These are phyloP conservation scores for Diplogelasinospora grovesii DNA, from an alignment of 495 filamentous ascomycete genomes.

Conservation along the genomic window DNA sequence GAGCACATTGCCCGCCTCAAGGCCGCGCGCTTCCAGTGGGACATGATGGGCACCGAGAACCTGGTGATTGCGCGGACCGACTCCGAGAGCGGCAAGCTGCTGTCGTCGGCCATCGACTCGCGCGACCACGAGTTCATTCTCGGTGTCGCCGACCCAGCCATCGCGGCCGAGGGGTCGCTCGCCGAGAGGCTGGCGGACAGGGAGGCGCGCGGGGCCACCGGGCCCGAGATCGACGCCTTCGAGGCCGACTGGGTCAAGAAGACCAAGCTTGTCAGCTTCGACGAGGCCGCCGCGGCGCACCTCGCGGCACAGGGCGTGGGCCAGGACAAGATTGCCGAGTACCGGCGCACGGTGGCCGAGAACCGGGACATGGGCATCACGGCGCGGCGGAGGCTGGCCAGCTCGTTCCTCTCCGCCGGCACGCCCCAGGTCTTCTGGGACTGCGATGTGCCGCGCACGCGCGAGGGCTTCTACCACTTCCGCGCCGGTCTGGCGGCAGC, in stretches of 20 bases:
- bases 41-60: slow-evolving; percentile 92
- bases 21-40: slow-evolving; percentile 94
- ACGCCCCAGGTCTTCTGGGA: slow-evolving; percentile 62
- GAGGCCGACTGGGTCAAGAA: slow-evolving; percentile 87
- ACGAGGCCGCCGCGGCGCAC: slow-evolving; percentile 78
- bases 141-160: slow-evolving; percentile 64
- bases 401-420: slow-evolving; percentile 42
- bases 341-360: slow-evolving; percentile 50
- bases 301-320: slow-evolving; percentile 56
- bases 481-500: slow-evolving; percentile 78
- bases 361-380: slow-evolving; percentile 70
- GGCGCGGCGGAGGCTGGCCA: slow-evolving; percentile 64
- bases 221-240: slow-evolving; percentile 72
- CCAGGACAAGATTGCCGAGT: slow-evolving; percentile 56
- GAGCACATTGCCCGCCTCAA: slow-evolving; percentile 95
- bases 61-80: slow-evolving; percentile 92
- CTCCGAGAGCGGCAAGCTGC: slow-evolving; percentile 83
- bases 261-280: slow-evolving; percentile 82
- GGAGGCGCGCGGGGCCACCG: slow-evolving; percentile 70
- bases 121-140: slow-evolving; percentile 96
- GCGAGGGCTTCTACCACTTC: slow-evolving; percentile 97
- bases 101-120: slow-evolving; percentile 84
- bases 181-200: slow-evolving; percentile 87
- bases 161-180: slow-evolving; percentile 69
- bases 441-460: slow-evolving; percentile 88